Conservation (phyloP, 2,329 filamentous ascomycete species). For the Cadophora luteo-olivacea region DNA sequence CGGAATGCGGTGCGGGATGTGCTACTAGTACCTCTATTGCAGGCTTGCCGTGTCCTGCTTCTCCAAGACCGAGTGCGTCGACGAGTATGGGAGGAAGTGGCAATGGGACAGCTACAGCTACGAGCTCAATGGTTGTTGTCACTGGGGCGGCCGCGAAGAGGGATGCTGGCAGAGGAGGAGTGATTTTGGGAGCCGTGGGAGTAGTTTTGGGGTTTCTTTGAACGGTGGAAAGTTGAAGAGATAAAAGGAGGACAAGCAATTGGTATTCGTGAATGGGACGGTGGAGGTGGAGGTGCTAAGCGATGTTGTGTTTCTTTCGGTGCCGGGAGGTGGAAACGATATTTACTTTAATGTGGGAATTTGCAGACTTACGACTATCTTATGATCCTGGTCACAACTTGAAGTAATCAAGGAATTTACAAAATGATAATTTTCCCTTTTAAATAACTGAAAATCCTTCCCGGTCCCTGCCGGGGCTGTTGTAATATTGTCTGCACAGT, state of each 20-base stretch:
- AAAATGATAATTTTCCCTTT: no score
- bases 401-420: no score
- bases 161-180: background rate
- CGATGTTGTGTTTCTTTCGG: background rate
- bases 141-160: background rate
- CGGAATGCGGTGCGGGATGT: background rate
- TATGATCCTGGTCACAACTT: no score
- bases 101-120: background rate
- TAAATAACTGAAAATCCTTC: no score
- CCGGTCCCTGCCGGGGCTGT: no score
- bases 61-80: background rate
- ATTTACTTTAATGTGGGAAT: no score
- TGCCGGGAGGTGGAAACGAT: no score
- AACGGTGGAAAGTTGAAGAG: background rate
- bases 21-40: background rate
- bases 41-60: background rate
- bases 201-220: background rate
- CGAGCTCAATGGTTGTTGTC: background rate
- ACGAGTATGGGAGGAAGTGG: background rate
- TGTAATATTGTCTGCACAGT: background rate
- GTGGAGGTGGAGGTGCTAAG: background rate
- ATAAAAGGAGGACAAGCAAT: background rate
- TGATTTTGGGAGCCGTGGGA: background rate
- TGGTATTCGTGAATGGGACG: background rate
- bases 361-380: no score